Evolutionary conservation across 495 filamentous ascomycete species (phyloP), one percentile per base, ranked within the genome.

Genomic region (Platismatia glauca): DNA sequence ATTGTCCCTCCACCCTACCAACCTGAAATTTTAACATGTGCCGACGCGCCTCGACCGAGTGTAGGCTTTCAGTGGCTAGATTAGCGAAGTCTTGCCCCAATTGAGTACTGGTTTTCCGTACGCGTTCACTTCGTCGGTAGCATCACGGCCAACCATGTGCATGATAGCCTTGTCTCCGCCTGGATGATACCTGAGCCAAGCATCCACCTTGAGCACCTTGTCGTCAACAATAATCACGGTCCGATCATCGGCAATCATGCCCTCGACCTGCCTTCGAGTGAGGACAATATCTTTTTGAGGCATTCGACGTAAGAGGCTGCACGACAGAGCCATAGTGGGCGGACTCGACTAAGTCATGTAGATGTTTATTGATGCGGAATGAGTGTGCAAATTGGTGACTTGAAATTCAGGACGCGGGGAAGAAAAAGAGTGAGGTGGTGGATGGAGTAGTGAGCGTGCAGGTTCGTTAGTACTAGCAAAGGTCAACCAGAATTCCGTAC

Each of bases 141-240:
- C 95, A 85, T 98, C 94, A 75, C 90, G 83, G 58, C 94, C 94
- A 57, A 98, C 86, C 91, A 97, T 93, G 72, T 98, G 94, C 73
- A 83, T 78, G 64, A 98, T 96, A 29, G 95, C 82, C 74, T 90
- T 95, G 68, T 92, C 88, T 55, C 94, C 94, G 60, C 94, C 94
- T 20, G 94, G 94, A 69, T 98, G 94, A 70, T 85, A 97, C 57
- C 82, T 81, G 38, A 93, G 77, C 88, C 89, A 98, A 35, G 88
- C 80, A 73, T 98, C 93, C 3, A 89, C 84, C 75, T 89, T 94
- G 61, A 97, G 74, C 8, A 96, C 92, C 70, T 86, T 82, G 58
- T 82, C 78, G 62, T 96, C 86, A 57, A 90, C 78, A 56, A 98
- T 91, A 59, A 97, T 81, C 43, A 98, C 80, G 58, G 80, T 80